Base-by-base conservation (phyloP, 164 flowering plant genomes). In the Liquidambar formosana region DNA sequence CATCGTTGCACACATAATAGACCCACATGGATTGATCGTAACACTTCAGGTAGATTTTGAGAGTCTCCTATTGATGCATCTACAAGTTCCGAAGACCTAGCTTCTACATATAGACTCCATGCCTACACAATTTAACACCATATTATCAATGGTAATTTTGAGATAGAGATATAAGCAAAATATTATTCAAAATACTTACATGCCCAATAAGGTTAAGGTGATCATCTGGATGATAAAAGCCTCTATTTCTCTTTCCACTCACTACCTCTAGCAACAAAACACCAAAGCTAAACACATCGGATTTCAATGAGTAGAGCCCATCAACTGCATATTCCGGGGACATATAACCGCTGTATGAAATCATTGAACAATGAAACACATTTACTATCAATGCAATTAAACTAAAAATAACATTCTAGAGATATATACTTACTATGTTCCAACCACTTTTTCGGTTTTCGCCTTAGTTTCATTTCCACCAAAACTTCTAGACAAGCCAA, bases 251-350 rank as follows among this genome's bases (percentile, higher is more conserved):
- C 49, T 43, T 57, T 25, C 74, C 74, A 38, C 57, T 71, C 47
- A 71, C 26, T 13, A 71, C 56, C 58, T 71, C 74, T 44, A 71
- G 19, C 64, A 71, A 8, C 15, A 71, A 21, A 21, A 71, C 63
- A 25, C 74, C 74, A 22, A 62, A 71, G 74, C 74, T 71, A 57
- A 54, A 71, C 11, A 71, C 74, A 21, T 73, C 76, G 1, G 76
- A 73, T 33, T 73, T 73, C 0, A 68, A 64, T 3, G 76, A 73
- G 62, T 67, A 73, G 48, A 73, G 47, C 14, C 76, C 76, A 16
- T 73, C 76, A n/a, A 73, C 25, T 8, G 71, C 71, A 54, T 73
- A 73, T 54, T 73, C 76, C 1, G 76, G 76, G 12, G 76, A 57
- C 76, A 73, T 68, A 28, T 73, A 73, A 8, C 76, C 76, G n/a